phyloP scores from a whole-genome alignment of 208 protist genomes.

The Crithidia mellificae region DNA sequence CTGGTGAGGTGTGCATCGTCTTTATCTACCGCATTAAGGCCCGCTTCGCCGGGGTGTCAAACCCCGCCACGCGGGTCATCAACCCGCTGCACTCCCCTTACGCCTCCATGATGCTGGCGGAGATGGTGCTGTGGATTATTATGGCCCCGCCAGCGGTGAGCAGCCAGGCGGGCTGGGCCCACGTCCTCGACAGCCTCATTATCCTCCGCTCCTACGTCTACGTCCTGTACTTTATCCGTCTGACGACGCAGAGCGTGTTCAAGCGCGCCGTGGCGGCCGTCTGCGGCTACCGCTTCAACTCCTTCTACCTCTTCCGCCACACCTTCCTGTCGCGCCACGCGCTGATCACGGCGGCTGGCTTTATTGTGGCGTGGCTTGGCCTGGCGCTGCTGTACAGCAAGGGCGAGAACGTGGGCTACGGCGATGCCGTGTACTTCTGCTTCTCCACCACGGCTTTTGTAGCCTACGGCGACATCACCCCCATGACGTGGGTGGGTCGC shows the following conservation, averaged over 20 bases:
- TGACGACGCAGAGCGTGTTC: conserved; percentile 43
- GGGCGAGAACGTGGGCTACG: conserved; percentile 41
- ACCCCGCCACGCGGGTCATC: conserved; percentile 31
- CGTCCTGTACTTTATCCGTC: conserved; percentile 49
- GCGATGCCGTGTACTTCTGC: conserved; percentile 62
- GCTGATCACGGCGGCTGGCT: conserved; percentile 22
- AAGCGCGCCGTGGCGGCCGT: conserved; percentile 50
- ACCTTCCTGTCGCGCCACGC: conserved; percentile 36
- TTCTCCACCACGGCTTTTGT: conserved; percentile 51
- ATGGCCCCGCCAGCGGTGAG: conserved; percentile 54
- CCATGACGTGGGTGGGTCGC: conserved; percentile 48
- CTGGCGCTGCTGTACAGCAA: conserved; percentile 55
- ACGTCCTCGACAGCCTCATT: conserved; percentile 56
- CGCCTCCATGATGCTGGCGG: conserved; percentile 35
- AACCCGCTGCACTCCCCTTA: conserved; percentile 65
- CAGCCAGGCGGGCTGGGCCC: conserved; percentile 26
- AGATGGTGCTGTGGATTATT: conserved; percentile 76
- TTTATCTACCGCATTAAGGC: conserved; percentile 62
- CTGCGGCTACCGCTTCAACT: conserved; percentile 47
- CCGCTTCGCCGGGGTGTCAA: conserved; percentile 53
- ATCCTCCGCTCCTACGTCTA: conserved; percentile 72
- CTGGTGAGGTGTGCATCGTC: conserved; percentile 50
- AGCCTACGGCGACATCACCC: conserved; percentile 57
- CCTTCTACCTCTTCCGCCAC: conserved; percentile 41
- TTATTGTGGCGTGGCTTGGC: conserved; percentile 36